Base-by-base conservation (phyloP, 1,284 basidiomycete species). In the Sporisorium exsertum region DNA sequence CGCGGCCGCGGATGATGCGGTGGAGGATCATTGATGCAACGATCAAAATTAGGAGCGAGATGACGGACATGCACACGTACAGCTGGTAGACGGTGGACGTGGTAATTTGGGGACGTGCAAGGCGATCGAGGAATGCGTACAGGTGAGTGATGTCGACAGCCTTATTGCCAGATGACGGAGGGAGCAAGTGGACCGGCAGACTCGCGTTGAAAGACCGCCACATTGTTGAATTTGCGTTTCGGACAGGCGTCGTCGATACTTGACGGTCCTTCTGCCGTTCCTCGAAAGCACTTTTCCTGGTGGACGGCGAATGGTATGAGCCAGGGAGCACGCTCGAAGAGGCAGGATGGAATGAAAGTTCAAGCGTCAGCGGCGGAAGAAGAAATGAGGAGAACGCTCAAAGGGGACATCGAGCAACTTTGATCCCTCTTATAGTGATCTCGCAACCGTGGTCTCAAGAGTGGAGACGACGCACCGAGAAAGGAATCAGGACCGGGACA, bases 141-240 rank as follows among this genome's bases (percentile, higher is more conserved):
- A 73, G 49, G 6, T 45, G 22, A 3, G 7, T 29, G 15, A 52
- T 26, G 46, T 73, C 65, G 50, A 53, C 26, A 40, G 46, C 42
- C 5, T 49, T 42, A 51, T 73, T 53, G 22, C 58, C 64, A 0
- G 62, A 45, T 0, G 24, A 16, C 7, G 53, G 26, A 20, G 71
- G 71, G 10, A 73, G 62, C 12, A 52, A 7, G 27, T 47, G 46
- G 32, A 62, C 10, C 15, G 65, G 71, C 13, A 73, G 46, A n/a
- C n/a, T 33, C 3, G n/a, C 13, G n/a, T 68, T 42, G 65, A 73
- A 73, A 1, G 57, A 15, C 5, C 51, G 45, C 6, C 56, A 24
- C 70, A 67, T 72, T 29, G 26, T 47, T 45, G 35, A 18, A 13
- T 15, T n/a, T 29, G 9, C 22, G 22, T 1, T 20, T 5, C 12